Evolutionary conservation across 1,284 basidiomycete genomes (phyloP).

Genomic region (Sanguinoderma infundibulare): DNA sequence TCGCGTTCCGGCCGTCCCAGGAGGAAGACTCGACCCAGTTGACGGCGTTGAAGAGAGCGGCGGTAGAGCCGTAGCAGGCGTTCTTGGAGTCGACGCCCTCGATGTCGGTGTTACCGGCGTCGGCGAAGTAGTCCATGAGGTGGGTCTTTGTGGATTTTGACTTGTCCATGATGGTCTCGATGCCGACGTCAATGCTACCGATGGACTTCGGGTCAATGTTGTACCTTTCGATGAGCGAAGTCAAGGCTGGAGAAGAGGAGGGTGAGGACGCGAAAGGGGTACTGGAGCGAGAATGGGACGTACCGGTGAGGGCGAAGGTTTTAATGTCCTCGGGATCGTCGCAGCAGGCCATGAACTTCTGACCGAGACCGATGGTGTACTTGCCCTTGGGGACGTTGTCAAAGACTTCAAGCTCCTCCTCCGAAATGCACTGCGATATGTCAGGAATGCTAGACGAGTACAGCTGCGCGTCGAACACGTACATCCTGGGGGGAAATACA

Average conservation of each 20-base stretch:
- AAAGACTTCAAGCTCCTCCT: conserved; percentile 92
- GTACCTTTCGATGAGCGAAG: conserved; percentile 91
- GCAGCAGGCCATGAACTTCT: conserved; percentile 97
- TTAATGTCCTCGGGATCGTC: conserved; percentile 99
- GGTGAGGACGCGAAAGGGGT: conserved; percentile 6
- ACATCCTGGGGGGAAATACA: conserved; percentile 94
- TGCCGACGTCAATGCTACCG: conserved; percentile 97
- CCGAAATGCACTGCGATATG: conserved; percentile 82
- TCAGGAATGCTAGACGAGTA: conserved; percentile 1
- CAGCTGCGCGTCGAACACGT: conserved; percentile 39
- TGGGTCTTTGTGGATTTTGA: conserved; percentile 99
- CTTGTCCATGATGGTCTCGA: conserved; percentile 99
- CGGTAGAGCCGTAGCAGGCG: conserved; percentile 98
- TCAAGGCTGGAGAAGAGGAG: conserved; percentile 61
- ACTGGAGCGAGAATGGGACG: conserved; percentile 33
- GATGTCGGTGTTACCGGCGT: conserved; percentile 93
- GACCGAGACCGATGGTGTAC: conserved; percentile 99
- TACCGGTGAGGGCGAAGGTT: conserved; percentile 94
- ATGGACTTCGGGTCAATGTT: conserved; percentile 96
- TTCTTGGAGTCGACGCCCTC: conserved; percentile 99
- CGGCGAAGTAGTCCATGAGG: conserved; percentile 96
- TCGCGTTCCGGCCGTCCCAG: conserved; percentile 99
- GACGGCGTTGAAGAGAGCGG: conserved; percentile 96
- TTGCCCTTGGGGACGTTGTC: conserved; percentile 97
- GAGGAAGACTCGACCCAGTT: conserved; percentile 97